Base-by-base conservation (phyloP, 306 rosid species). In the Rosa lucieae region DNA sequence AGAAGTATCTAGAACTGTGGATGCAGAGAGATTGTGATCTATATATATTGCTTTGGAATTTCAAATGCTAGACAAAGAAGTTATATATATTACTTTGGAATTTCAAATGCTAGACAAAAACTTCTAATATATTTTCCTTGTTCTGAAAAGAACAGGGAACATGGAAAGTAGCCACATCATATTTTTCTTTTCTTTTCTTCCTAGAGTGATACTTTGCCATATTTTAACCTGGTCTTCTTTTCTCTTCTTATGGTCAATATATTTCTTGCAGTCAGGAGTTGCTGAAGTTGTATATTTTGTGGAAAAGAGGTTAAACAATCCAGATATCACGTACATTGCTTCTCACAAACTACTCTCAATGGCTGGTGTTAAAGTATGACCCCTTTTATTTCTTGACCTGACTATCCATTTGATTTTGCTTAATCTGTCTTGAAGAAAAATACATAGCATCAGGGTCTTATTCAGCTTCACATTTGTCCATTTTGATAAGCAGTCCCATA, bases 341-440 rank as follows among this genome's bases (percentile, higher is more conserved):
- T 92, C 98, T 67, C 93, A 87, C 86, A 92, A 89, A 69, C 89
- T 92, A 76, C 95, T 89, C 35, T 85, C 97, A 53, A 83, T 94
- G 89, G 98, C 97, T 42, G 97, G 98, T 77, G 92, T 94, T 70
- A 92, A 92, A 86, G 99, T 89, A 85, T 85, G 89, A 73, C 39
- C 72, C 66, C 8, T 61, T 61, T 62, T 42, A 39, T 52, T 44
- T 29, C 51, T 56, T 74, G 29, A 12, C 37, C 12, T 5, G 42
- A 18, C 14, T 20, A 18, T 78, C 26, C 53, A 23, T 13, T 51
- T 58, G 39, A 13, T 40, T 42, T 72, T 32, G 14, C 65, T 52
- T 29, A 44, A n/a, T 21, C 9, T 23, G n/a, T 58, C 68, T 15
- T 32, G 32, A 32, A 2, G 10, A 21, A 39, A 52, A 56, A 40